phyloP scores from a whole-genome alignment of 169 alveolate genomes.

The Babesia ovata region DNA sequence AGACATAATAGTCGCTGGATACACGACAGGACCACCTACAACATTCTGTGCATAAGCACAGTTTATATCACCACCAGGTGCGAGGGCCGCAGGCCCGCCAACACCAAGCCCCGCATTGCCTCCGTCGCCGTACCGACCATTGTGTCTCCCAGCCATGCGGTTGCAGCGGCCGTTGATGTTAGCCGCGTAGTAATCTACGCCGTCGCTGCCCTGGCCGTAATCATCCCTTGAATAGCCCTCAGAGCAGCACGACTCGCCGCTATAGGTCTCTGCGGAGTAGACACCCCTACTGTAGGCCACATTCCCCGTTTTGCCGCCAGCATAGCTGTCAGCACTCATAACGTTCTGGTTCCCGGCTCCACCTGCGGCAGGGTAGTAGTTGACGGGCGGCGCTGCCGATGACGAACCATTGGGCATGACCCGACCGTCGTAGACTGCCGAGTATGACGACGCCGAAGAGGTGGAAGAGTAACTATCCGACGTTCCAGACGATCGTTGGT shows the following conservation, averaged over 20 bases:
- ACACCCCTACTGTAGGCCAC: not conserved
- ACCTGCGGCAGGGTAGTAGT: not conserved
- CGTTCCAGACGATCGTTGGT: not conserved
- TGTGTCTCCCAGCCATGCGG: not conserved
- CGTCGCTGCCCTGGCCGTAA: not conserved
- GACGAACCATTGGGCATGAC: not conserved
- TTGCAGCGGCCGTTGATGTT: not conserved
- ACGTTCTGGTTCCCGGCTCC: not conserved
- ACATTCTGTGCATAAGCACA: slow-evolving; percentile 24
- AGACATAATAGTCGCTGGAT: not conserved
- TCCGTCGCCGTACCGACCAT: not conserved
- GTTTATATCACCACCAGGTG: not conserved
- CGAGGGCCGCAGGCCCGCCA: not conserved
- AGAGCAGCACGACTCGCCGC: slow-evolving; percentile 27
- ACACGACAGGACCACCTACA: slow-evolving; percentile 5
- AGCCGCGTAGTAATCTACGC: not conserved
- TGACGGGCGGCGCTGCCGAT: not conserved
- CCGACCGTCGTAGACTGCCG: not conserved
- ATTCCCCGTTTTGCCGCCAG: not conserved
- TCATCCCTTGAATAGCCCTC: slow-evolving; percentile 4
- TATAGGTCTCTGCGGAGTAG: slow-evolving; percentile 18
- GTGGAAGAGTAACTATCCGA: slow-evolving; percentile 10
- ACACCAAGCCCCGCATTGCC: not conserved
- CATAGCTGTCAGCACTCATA: not conserved
- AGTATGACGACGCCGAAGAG: not conserved